Evolutionary conservation across 352 stramenopile genomes (phyloP).

Genomic region (Globisporangium parvum): DNA sequence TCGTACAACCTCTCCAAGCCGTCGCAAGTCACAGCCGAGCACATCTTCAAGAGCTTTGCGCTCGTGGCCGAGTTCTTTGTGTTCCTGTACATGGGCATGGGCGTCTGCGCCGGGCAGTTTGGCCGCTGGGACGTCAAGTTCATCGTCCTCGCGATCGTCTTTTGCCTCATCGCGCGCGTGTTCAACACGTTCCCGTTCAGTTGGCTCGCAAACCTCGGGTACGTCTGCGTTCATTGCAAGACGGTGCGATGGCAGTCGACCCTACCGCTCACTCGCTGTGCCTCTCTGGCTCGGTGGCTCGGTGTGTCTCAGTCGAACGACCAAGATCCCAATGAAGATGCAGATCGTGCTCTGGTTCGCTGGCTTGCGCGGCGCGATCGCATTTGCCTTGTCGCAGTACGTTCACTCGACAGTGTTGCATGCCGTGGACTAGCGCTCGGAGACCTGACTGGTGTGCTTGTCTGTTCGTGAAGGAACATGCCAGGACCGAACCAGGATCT

Average conservation of each 20-base stretch:
- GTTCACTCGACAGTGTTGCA: constrained; percentile 8
- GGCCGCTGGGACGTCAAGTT: constrained; percentile 83
- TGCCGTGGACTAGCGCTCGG: neutral
- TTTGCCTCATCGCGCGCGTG: constrained; percentile 80
- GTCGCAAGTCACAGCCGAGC: constrained; percentile 56
- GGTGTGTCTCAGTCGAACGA: constrained; percentile 28
- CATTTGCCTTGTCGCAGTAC: constrained; percentile 83
- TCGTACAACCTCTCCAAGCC: constrained; percentile 69
- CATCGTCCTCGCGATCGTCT: constrained; percentile 81
- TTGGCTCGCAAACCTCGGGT: constrained; percentile 56
- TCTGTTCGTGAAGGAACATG: constrained; percentile 81
- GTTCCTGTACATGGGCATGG: constrained; percentile 77
- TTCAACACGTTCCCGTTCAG: constrained; percentile 94
- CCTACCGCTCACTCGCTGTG: neutral
- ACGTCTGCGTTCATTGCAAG: constrained; percentile 4
- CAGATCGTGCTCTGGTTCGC: constrained; percentile 91
- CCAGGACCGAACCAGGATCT: constrained; percentile 89
- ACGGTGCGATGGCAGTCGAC: too few relatives aligned
- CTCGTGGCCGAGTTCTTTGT: constrained; percentile 72
- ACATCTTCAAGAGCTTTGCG: constrained; percentile 76
- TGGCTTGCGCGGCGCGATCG: constrained; percentile 82
- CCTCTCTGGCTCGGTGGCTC: neutral
- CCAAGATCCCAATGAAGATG: constrained; percentile 84
- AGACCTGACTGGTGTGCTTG: neutral
- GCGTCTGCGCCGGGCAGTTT: constrained; percentile 59